These are phyloP conservation scores for Pichia terricola DNA, from an alignment of 1,139 yeast genomes.

Conservation along the genomic window DNA sequence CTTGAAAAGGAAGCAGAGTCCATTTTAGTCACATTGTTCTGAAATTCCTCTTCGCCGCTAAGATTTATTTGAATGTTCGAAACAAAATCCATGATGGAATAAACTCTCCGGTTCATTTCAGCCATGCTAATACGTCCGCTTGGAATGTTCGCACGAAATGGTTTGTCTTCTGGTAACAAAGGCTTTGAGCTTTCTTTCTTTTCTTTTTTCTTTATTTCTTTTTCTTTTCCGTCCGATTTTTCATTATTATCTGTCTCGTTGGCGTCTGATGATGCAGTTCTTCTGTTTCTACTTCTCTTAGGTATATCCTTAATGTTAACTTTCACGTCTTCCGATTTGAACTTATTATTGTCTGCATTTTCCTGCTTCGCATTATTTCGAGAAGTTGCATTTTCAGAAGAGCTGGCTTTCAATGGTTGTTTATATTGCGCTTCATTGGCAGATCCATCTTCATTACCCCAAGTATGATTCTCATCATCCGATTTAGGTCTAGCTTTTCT, in stretches of 20 bases:
- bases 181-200: constrained; percentile 23
- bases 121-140: constrained; percentile 61
- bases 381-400: not conserved
- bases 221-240: not conserved
- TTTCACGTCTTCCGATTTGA: constrained; percentile 1
- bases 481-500: constrained; percentile 5
- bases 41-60: constrained; percentile 53
- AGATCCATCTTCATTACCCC: not conserved
- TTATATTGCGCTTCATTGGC: not conserved
- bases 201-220: constrained; percentile 7
- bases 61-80: constrained; percentile 78
- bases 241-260: not conserved
- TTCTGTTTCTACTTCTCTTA: not conserved
- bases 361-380: not conserved
- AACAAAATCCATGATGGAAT: constrained; percentile 84
- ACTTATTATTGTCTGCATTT: not conserved
- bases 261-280: not conserved
- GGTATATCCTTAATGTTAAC: constrained; percentile 2
- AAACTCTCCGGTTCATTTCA: constrained; percentile 81
- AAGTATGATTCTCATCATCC: not conserved
- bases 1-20: constrained; percentile 21
- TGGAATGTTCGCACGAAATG: constrained; percentile 77
- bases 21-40: constrained; percentile 27
- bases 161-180: constrained; percentile 41
- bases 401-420: not conserved